phyloP scores from a whole-genome alignment of 1,284 basidiomycete genomes.

The Rhodotorula sp. region DNA sequence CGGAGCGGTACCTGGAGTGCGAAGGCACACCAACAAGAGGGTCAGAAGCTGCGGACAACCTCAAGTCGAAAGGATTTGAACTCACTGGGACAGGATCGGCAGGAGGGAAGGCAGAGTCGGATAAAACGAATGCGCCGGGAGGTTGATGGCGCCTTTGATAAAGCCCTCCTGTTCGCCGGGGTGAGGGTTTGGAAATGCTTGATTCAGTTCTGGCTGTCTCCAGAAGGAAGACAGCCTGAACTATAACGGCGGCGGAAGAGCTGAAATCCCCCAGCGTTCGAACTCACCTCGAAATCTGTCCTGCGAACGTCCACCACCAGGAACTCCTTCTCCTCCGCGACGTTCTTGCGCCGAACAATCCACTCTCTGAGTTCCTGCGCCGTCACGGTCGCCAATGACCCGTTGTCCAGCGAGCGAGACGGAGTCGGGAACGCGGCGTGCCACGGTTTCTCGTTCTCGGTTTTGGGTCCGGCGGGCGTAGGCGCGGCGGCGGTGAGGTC shows the following conservation, averaged over 20 bases:
- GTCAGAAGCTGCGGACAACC: too few relatives aligned
- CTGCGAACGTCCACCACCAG: constrained; percentile 21
- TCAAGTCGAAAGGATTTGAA: background rate
- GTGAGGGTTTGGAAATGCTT: too few relatives aligned
- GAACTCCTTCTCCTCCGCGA: background rate
- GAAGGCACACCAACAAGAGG: too few relatives aligned
- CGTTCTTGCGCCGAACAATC: background rate
- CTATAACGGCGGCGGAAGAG: too few relatives aligned
- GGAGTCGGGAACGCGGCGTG: constrained; percentile 22
- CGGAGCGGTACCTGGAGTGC: constrained; percentile 27
- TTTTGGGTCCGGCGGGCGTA: background rate
- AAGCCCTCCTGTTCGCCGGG: constrained; percentile 31
- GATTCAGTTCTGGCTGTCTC: too few relatives aligned
- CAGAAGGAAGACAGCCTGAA: too few relatives aligned
- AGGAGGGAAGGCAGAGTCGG: constrained; percentile 45
- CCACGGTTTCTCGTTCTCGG: constrained; percentile 8
- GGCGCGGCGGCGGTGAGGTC: too few relatives aligned
- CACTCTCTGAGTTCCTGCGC: background rate
- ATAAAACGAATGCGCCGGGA: constrained; percentile 50
- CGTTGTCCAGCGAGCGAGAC: background rate
- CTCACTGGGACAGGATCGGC: constrained; percentile 42
- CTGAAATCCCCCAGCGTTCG: too few relatives aligned
- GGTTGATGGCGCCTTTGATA: constrained; percentile 49
- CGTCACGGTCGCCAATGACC: constrained; percentile 4
- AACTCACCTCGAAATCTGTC: constrained; percentile 21